Base-by-base conservation (phyloP, 257 asterid genomes). In the Capsicum baccatum region DNA sequence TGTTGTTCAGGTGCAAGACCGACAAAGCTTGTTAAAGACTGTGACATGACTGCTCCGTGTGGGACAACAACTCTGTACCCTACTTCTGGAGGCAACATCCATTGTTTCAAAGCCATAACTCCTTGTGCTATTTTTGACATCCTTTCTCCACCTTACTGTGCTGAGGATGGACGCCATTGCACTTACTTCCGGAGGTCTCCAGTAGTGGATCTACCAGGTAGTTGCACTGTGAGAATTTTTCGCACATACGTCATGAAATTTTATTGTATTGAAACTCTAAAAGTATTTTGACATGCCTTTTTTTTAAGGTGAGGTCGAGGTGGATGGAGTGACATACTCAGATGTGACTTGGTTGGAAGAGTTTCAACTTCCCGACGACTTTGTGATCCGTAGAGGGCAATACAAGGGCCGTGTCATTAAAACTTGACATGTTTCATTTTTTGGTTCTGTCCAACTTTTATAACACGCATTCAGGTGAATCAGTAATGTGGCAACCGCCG, bases 81-180 rank as follows among this genome's bases (percentile, higher is more conserved):
- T 54, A 91, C 89, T 21, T 86, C 89, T 71, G 99, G 99, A 82
- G 99, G 99, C 78, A 95, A 97, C 86, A 93, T 97, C 89, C 99
- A 97, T 83, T 92, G 92, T 91, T 97, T 97, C 91, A 92, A 89
- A 90, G 99, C 99, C 21, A 87, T 93, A 71, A 92, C 94, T 80
- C 99, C 98, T 35, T 97, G 99, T 66, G 99, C 99, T 54, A 89
- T 97, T 85, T 94, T 97, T 62, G 99, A 97, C 88, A 97, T 97
- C 88, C 98, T 97, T 80, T 95, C 94, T 84, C 99, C 99, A 57
- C 99, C 99, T 35, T 97, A 97, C 91, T 91, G 94, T 80, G 88
- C 98, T 35, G 98, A 91, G 82, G 97, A 92, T 57, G 99, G 99
- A 54, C 92, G 99, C 0, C 98, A 97, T 81, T 97, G 99, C 92